phyloP scores from a whole-genome alignment of 192 early-diverging fungal genomes.

The Mortierella antarctica region DNA sequence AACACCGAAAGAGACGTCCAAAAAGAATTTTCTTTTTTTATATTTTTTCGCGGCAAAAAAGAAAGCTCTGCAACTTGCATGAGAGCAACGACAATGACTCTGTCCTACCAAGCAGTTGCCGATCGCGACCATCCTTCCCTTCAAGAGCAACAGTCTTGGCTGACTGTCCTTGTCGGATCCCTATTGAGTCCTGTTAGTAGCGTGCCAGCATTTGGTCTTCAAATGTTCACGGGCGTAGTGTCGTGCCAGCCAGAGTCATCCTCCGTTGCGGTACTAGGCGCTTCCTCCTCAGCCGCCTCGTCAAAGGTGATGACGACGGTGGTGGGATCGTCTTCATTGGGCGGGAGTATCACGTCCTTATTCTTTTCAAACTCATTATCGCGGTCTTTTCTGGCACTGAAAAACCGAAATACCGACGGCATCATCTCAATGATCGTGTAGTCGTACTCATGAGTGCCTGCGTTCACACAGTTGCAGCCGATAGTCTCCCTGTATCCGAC shows the following conservation, averaged over 20 bases:
- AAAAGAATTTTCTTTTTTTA: too few relatives aligned
- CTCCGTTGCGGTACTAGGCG: background rate
- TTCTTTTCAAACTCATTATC: constrained; percentile 27
- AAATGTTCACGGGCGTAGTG: too few relatives aligned
- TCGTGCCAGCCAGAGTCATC: background rate
- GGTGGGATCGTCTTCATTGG: constrained; percentile 35
- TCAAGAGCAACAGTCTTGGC: too few relatives aligned
- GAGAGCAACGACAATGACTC: too few relatives aligned
- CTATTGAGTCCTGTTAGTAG: too few relatives aligned
- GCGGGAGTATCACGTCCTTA: constrained; percentile 8
- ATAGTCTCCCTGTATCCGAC: constrained; percentile 5
- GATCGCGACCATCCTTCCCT: too few relatives aligned
- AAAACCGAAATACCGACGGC: constrained; percentile 24
- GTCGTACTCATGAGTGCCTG: constrained; percentile 21
- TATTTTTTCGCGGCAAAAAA: too few relatives aligned
- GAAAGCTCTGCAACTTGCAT: too few relatives aligned
- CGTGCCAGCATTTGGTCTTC: too few relatives aligned
- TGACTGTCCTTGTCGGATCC: too few relatives aligned
- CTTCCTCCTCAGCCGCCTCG: background rate
- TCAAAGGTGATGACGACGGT: constrained; percentile 26
- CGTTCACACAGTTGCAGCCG: constrained; percentile 31
- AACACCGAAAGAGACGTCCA: too few relatives aligned
- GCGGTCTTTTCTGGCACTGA: constrained; percentile 11
- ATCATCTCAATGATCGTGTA: constrained; percentile 11
- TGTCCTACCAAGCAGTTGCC: too few relatives aligned